Evolutionary conservation across 2,329 filamentous ascomycete genomes (phyloP), one percentile per base, ranked within the genome.

Genomic region (Cladorrhinum sp.): DNA sequence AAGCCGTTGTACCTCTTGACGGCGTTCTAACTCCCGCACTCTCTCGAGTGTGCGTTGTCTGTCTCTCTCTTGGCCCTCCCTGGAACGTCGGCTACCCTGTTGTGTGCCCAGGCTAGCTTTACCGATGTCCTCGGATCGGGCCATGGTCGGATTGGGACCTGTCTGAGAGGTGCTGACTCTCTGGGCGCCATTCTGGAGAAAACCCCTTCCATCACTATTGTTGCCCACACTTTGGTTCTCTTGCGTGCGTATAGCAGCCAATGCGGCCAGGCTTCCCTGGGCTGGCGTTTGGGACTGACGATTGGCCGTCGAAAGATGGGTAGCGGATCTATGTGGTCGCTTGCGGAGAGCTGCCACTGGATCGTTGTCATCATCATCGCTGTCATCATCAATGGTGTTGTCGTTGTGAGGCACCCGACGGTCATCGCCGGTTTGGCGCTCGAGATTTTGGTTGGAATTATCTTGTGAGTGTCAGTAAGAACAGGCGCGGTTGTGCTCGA

Each of bases 311-410:
- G n/a, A n/a, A n/a, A n/a, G n/a, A n/a, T n/a, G n/a, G n/a, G n/a
- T n/a, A n/a, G n/a, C n/a, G n/a, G n/a, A n/a, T n/a, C n/a, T n/a
- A n/a, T n/a, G n/a, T n/a, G n/a, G 32, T 36, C 32, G 1, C 18
- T 6, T 53, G 51, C 55, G 51, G 12, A 63, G 36, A 13, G 57
- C 57, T 10, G 27, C 58, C 2, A 60, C 3, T 0, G 58, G 12
- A 38, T 63, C 54, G 16, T 51, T 36, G 12, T 50, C 38, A 10
- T 57, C 59, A 23, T 36, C 32, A 6, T 56, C 55, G 12, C 25
- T 32, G 10, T n/a, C 8, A 1, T 57, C 48, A n/a, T 18, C 29
- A 13, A 32, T n/a, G 29, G 13, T 13, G 29, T 32, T 13, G 29
- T 36, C 27, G 18, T 20, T 29, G 22, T 1, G 6, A 1, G 22